Percentiles rank a stretch among this genome's conserved stretches.
These are phyloP conservation scores for Nannochloropsis granulata DNA, from an alignment of 108 stramenopile genomes.

Conservation along the genomic window DNA sequence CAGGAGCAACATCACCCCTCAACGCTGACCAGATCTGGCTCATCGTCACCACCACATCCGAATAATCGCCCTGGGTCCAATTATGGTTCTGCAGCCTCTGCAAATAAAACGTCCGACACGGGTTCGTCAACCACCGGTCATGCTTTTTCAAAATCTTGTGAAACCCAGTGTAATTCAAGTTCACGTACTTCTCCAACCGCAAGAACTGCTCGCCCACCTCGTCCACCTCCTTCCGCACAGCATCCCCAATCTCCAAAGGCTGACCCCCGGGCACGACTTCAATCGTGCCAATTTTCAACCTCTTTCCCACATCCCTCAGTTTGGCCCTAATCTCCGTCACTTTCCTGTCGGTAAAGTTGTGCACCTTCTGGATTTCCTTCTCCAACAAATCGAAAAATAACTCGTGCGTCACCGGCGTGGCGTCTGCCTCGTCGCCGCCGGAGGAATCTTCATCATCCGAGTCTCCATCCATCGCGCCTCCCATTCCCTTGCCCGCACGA, in stretches of 20 bases:
- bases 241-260: background rate
- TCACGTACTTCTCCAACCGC: slow-evolving; percentile 83
- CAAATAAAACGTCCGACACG: slow-evolving; percentile 76
- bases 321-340: slow-evolving; percentile 23
- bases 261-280: background rate
- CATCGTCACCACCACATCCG: slow-evolving; percentile 73
- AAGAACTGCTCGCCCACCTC: slow-evolving; percentile 37
- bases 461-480: background rate
- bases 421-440: slow-evolving; percentile 28
- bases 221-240: background rate
- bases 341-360: slow-evolving; percentile 57
- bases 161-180: slow-evolving; percentile 91
- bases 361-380: slow-evolving; percentile 63
- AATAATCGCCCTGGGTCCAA: slow-evolving; percentile 88
- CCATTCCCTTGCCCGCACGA: background rate
- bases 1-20: slow-evolving; percentile 58
- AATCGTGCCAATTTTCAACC: slow-evolving; percentile 2
- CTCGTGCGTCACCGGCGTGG: slow-evolving; percentile 56
- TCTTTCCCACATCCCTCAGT: slow-evolving; percentile 4
- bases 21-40: slow-evolving; percentile 55
- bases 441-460: background rate
- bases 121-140: slow-evolving; percentile 72
- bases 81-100: slow-evolving; percentile 85
- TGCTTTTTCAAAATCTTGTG: slow-evolving; percentile 97
- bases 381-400: slow-evolving; percentile 64